These are phyloP conservation scores for Aspergillus asperescens DNA, from an alignment of 495 filamentous ascomycete species.

Conservation along the genomic window DNA sequence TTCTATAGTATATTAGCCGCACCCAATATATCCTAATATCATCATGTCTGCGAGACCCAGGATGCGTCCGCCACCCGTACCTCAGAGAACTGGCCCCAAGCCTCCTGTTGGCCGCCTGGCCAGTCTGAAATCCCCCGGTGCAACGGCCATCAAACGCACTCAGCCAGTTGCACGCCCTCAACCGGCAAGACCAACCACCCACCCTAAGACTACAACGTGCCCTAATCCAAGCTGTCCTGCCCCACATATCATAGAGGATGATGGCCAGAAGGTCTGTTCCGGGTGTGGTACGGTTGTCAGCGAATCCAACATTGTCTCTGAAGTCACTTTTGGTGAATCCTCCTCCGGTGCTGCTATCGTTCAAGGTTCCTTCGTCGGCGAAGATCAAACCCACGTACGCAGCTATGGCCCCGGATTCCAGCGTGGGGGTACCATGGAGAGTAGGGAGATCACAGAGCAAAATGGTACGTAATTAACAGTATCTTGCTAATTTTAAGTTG, in stretches of 20 bases:
- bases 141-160: slow-evolving; percentile 38
- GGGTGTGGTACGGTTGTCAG: slow-evolving; percentile 78
- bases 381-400: slow-evolving; percentile 65
- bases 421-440: slow-evolving; percentile 53
- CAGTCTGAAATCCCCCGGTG: slow-evolving; percentile 32
- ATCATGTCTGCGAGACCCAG: slow-evolving; percentile 32
- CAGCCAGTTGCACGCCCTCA: slow-evolving; percentile 32
- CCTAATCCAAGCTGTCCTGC: slow-evolving; percentile 47
- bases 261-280: slow-evolving; percentile 60
- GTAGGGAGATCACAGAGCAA: slow-evolving; percentile 65
- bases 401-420: slow-evolving; percentile 54
- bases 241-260: slow-evolving; percentile 48
- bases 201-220: slow-evolving; percentile 40
- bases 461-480: slow-evolving; percentile 44
- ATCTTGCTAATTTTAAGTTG: slow-evolving; percentile 7
- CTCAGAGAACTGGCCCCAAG: slow-evolving; percentile 27
- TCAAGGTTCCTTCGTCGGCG: slow-evolving; percentile 80
- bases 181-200: slow-evolving; percentile 33
- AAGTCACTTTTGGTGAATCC: slow-evolving; percentile 83
- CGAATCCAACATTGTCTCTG: slow-evolving; percentile 81
- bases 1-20: slow-evolving; percentile 1
- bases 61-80: slow-evolving; percentile 32
- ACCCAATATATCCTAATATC: slow-evolving; percentile 1
- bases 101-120: slow-evolving; percentile 39
- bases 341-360: slow-evolving; percentile 81